These are phyloP conservation scores for Macroventuria anomochaeta DNA, from an alignment of 2,329 filamentous ascomycete genomes.

Conservation along the genomic window DNA sequence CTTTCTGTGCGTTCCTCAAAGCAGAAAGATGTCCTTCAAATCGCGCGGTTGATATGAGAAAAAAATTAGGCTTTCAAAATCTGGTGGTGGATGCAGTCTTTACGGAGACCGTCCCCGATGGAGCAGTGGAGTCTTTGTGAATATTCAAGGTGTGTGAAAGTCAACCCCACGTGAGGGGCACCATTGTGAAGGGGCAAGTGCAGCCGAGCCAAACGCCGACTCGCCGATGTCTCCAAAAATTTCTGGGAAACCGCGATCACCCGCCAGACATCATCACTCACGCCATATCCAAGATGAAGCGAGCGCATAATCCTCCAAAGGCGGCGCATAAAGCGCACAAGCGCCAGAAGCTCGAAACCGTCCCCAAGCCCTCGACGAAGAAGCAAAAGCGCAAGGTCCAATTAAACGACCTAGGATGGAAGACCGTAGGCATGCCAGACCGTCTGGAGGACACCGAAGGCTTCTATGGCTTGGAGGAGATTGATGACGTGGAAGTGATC, in stretches of 20 bases:
- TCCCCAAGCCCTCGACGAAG: conserved; percentile 20
- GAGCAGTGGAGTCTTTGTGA: neutral
- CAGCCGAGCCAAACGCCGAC: conserved; percentile 35
- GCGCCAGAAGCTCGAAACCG: conserved; percentile 50
- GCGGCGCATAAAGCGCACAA: conserved; percentile 51
- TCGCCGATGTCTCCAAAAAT: conserved; percentile 33
- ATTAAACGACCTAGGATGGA: conserved; percentile 66
- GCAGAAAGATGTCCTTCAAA: too few relatives aligned
- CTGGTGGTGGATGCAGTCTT: too few relatives aligned
- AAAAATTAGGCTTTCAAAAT: neutral
- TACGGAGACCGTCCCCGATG: too few relatives aligned
- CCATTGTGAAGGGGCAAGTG: conserved; percentile 21
- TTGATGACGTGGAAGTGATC: conserved; percentile 88
- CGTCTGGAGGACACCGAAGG: conserved; percentile 89
- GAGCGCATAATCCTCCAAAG: conserved; percentile 47
- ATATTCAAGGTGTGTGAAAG: conserved; percentile 12
- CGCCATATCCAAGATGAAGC: conserved; percentile 42
- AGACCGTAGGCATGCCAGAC: conserved; percentile 71
- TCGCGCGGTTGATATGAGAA: too few relatives aligned
- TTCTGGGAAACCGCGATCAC: conserved; percentile 12
- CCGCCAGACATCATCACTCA: conserved; percentile 2
- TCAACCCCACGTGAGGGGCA: conserved; percentile 32
- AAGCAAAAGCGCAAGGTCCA: conserved; percentile 43
- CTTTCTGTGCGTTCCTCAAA: neutral
- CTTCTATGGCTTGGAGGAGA: conserved; percentile 89